Conservation (phyloP, 805 yeast genomes). For the Candida suzukii region DNA sequence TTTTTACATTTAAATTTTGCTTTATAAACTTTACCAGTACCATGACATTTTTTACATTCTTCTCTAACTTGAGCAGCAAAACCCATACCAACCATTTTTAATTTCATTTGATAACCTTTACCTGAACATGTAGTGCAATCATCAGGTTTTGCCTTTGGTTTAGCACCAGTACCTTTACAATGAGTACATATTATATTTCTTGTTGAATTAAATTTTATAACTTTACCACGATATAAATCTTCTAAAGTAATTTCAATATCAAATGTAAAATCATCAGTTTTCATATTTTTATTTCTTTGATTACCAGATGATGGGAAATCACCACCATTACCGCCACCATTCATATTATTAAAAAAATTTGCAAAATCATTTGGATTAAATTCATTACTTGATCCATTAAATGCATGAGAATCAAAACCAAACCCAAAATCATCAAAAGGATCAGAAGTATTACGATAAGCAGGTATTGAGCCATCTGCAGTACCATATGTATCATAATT, state of each 20-base stretch:
- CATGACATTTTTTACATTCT: constrained; percentile 64
- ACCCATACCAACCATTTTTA: constrained; percentile 68
- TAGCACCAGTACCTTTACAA: constrained; percentile 77
- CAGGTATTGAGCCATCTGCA: constrained; percentile 23
- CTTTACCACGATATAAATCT: constrained; percentile 76
- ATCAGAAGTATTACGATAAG: constrained; percentile 1
- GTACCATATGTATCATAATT: constrained; percentile 55
- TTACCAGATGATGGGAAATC: not conserved
- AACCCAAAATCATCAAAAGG: constrained; percentile 26
- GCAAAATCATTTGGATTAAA: constrained; percentile 72
- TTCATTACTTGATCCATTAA: constrained; percentile 31
- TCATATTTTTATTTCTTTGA: not conserved
- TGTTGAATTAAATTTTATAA: constrained; percentile 63
- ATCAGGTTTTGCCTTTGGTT: constrained; percentile 44
- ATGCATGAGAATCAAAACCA: constrained; percentile 30
- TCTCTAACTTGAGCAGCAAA: constrained; percentile 56
- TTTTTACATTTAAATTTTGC: constrained; percentile 69
- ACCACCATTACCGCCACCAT: constrained; percentile 10
- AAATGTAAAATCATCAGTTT: constrained; percentile 62
- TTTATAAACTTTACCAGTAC: constrained; percentile 54
- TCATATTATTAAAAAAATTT: constrained; percentile 54
- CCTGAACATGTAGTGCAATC: constrained; percentile 70
- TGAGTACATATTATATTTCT: constrained; percentile 64
- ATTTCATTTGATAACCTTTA: constrained; percentile 51
- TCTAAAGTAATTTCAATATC: constrained; percentile 59